These are phyloP conservation scores for Cryptococcus amylolentus DNA, from an alignment of 1,284 basidiomycete genomes.

Conservation along the genomic window DNA sequence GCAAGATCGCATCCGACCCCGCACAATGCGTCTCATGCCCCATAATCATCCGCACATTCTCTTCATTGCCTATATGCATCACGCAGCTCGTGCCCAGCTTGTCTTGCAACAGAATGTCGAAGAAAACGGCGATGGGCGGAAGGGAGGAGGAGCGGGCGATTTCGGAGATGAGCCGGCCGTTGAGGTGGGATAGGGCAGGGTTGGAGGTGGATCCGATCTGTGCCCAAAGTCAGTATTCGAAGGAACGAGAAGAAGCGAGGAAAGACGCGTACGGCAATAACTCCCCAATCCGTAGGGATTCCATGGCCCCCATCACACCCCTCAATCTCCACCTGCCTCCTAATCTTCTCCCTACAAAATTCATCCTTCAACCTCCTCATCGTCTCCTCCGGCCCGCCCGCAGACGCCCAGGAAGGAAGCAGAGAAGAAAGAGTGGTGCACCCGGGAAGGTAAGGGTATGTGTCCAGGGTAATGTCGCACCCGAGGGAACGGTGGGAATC, in stretches of 20 bases:
- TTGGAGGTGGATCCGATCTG: slow-evolving; percentile 34
- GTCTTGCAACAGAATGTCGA: slow-evolving; percentile 41
- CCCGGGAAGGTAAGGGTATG: slow-evolving; percentile 47
- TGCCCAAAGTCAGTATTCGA: neutral
- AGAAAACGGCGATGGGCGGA: slow-evolving; percentile 33
- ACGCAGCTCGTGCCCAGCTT: slow-evolving; percentile 38
- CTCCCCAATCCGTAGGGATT: slow-evolving; percentile 42
- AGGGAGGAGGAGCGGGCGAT: slow-evolving; percentile 13
- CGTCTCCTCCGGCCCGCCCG: slow-evolving; percentile 39
- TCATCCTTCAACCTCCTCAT: slow-evolving; percentile 32
- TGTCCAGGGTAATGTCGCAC: slow-evolving; percentile 41
- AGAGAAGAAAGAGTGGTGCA: slow-evolving; percentile 45
- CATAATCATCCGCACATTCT: slow-evolving; percentile 46
- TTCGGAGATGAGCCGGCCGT: slow-evolving; percentile 24
- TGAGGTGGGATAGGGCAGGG: slow-evolving; percentile 20
- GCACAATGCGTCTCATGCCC: slow-evolving; percentile 36
- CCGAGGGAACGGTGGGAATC: slow-evolving; percentile 28
- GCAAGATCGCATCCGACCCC: slow-evolving; percentile 43
- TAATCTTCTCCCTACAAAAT: slow-evolving; percentile 32
- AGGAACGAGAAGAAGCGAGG: neutral
- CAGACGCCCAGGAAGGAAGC: slow-evolving; percentile 41
- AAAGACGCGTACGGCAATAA: slow-evolving; percentile 34
- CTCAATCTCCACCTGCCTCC: slow-evolving; percentile 34
- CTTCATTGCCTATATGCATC: slow-evolving; percentile 48
- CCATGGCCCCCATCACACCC: slow-evolving; percentile 49